Evolutionary conservation across 2,329 filamentous ascomycete species (phyloP), one percentile per base, ranked within the genome.

Genomic region (Penicillium sp.): DNA sequence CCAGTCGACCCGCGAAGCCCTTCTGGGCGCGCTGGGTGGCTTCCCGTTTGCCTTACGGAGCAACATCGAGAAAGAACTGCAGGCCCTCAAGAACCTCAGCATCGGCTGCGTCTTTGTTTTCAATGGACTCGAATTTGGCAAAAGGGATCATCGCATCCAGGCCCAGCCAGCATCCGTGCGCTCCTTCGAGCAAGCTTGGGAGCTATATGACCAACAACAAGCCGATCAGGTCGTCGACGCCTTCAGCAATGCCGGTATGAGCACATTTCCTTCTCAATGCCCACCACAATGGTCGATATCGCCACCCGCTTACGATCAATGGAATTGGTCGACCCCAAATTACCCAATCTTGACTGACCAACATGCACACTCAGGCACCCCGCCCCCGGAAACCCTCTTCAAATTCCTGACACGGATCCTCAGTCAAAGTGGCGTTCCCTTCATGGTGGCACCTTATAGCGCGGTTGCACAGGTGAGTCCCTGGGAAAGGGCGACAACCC

Each of bases 31-130:
- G 22, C 84, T 97, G 46, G 94, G 93, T 48, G 94, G 94, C 55
- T 83, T 93, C 58, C 94, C 93, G 2, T 85, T 89, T 57, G 89
- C 89, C 51, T 82, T 97, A 69, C 85, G 85, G 73, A 80, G 79
- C 61, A 88, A 89, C 67, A 88, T 99, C 60, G 85, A 90, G 69
- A 82, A 83, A 49, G 90, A 96, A 65, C 79, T 99, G 27, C 82
- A 89, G 57, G 79, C 80, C 55, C 90, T 94, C 81, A 84, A 85
- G 57, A 81, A 82, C 44, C 78, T 87, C 66, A 83, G 84, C 20
- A 87, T 96, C 50, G 85, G 80, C n/a, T 90, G 90, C 2, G 79
- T 95, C 60, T 97, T 99, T 73, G 82, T 99, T 49, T 99, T 99
- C 75, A 90, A 93, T 72, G 94, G 94, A 33, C 84, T 96, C 67